phyloP scores from a whole-genome alignment of 2,329 filamentous ascomycete genomes.

The Trichoderma sp. region DNA sequence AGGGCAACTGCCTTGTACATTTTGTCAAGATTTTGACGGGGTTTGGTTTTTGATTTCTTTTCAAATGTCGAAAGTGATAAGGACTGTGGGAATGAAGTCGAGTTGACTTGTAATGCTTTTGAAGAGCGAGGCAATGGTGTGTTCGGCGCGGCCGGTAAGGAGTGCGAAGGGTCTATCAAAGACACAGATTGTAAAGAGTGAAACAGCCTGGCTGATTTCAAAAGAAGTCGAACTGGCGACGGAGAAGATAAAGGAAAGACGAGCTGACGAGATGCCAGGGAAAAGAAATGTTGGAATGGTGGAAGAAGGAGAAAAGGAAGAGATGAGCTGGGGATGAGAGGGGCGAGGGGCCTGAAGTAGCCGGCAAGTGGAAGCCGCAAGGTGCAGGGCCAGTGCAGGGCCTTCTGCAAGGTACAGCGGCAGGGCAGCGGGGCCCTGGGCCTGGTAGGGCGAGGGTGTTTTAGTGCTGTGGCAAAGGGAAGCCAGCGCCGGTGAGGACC shows the following conservation, averaged over 20 bases:
- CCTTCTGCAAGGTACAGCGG: conserved; percentile 17
- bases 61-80: conserved; percentile 8
- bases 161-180: conserved; percentile 51
- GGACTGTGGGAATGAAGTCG: conserved; percentile 1
- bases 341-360: conserved; percentile 17
- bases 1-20: conserved; percentile 49
- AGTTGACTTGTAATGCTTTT: conserved; percentile 1
- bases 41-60: conserved; percentile 15
- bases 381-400: not conserved
- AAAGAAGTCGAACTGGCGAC: conserved; percentile 27
- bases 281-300: conserved; percentile 27
- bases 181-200: conserved; percentile 46
- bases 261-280: conserved; percentile 20
- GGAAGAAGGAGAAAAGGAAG: conserved; percentile 27
- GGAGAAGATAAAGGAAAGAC: conserved; percentile 29
- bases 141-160: conserved; percentile 41
- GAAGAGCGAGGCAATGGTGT: not conserved
- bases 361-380: conserved; percentile 17
- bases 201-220: conserved; percentile 34
- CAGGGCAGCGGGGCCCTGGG: not conserved
- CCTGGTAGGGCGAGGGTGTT: not conserved
- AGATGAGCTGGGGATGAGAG: conserved; percentile 19
- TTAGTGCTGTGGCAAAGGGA: not conserved
- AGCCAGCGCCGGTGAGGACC: not conserved
- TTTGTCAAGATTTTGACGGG: conserved; percentile 26